Base-by-base conservation (phyloP, 177 flowering plant genomes). In the Tripterygium wilfordii region DNA sequence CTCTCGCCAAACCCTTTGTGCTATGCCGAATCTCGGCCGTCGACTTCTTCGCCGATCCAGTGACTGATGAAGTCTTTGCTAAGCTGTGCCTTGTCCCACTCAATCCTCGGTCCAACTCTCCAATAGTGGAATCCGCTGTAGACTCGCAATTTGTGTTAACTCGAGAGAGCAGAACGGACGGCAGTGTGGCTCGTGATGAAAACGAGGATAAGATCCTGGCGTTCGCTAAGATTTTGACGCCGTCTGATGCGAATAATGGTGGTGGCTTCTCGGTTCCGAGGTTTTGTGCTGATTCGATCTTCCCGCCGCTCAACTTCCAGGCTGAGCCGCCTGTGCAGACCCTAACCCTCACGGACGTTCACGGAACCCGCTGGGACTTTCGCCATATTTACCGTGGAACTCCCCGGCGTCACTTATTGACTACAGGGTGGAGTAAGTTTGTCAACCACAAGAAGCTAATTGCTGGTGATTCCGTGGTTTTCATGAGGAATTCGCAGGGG, bases 361-460 rank as follows among this genome's bases (percentile, higher is more conserved):
- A 60, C 15, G 83, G 87, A 6, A 31, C 3, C 16, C 46, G 28
- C 0, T 89, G 88, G 88, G 56, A 67, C 14, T 89, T 89, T 33
- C 66, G 97, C 15, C 95, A 86, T 49, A 86, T 89, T 19, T 86
- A 67, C 57, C 77, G 97, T 0, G 95, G 95, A 4, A 82, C 95
- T 23, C 95, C 97, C 1, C 62, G 86, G 20, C 68, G 95, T 41
- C 95, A 89, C 43, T 54, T 89, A 59, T 58, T 89, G 9, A 89
- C 92, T 6, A 86, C 95, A 1, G 97, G 97, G 0, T 89, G 97
- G 97, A 86, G 90, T 57, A 78, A 71, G 76, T 89, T 83, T 46
- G 97, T 89, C 14, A 84, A 86, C 54, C 7, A 45, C 9, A 88
- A 85, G 79, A 79, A 69, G 67, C 73, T 88, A 2, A 63, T 78